These are phyloP conservation scores for Calonectria naviculata DNA, from an alignment of 2,329 filamentous ascomycete species.

Conservation along the genomic window DNA sequence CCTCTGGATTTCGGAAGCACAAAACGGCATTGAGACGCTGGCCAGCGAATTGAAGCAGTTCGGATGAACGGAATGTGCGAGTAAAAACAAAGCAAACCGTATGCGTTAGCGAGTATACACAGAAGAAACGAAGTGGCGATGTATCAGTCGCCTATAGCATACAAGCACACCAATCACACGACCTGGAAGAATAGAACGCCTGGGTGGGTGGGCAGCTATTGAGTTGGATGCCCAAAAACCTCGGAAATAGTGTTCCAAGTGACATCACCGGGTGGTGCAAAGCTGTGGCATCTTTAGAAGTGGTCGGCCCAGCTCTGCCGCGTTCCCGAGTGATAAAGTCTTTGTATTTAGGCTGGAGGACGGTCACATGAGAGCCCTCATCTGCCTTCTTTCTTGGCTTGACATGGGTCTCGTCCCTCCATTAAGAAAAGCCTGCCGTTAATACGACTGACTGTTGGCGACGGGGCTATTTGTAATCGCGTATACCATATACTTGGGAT, in stretches of 20 bases:
- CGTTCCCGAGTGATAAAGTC: background rate
- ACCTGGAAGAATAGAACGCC: background rate
- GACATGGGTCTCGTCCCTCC: background rate
- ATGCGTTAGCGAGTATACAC: background rate
- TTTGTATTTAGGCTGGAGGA: background rate
- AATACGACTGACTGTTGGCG: background rate
- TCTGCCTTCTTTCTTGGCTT: too few relatives aligned
- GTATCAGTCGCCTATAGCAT: background rate
- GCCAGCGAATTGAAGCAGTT: constrained; percentile 40
- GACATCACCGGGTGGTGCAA: background rate
- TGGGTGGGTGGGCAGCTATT: background rate
- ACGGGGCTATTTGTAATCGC: background rate
- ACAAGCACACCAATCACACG: background rate
- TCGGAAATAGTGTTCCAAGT: background rate
- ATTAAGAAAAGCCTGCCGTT: background rate
- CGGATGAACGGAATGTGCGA: background rate
- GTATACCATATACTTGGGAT: background rate
- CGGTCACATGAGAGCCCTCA: background rate
- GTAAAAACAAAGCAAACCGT: background rate
- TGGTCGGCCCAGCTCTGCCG: background rate
- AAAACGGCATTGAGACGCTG: constrained; percentile 46
- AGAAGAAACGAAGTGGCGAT: too few relatives aligned
- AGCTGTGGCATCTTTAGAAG: background rate
- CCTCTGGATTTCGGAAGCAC: constrained; percentile 48
- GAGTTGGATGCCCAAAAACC: background rate